Evolutionary conservation across 345 rosid genomes (phyloP).

Genomic region (Eucalyptus sp.): DNA sequence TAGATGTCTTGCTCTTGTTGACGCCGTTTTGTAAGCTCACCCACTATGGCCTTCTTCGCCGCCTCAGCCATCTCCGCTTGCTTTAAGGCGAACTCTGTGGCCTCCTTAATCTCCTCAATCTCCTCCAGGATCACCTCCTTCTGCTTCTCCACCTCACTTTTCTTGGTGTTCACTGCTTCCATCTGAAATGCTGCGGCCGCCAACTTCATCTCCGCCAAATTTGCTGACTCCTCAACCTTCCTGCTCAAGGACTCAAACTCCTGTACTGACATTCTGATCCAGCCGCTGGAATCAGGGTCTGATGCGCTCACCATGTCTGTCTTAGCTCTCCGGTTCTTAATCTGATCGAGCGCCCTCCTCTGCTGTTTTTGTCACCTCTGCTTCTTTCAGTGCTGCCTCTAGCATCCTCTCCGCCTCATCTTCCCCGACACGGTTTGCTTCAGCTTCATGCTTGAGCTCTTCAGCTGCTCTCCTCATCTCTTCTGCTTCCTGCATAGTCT

Average conservation of each 20-base stretch:
- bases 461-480: conserved; percentile 19
- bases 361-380: conserved; percentile 41
- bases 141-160: no score
- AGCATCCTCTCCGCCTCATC: conserved; percentile 37
- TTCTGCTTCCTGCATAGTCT: conserved; percentile 39
- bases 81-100: conserved; percentile 59
- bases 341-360: conserved; percentile 38
- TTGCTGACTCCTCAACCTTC: no score
- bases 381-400: conserved; percentile 22
- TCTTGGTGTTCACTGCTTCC: no score
- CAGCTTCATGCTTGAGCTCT: conserved; percentile 36
- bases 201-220: no score
- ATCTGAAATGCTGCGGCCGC: no score
- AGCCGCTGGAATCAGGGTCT: no score
- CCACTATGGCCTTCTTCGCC: conserved; percentile 49
- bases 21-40: conserved; percentile 52
- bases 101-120: conserved; percentile 52
- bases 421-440: conserved; percentile 11
- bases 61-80: conserved; percentile 62
- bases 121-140: conserved; percentile 11
- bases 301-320: no score
- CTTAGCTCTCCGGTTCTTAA: conserved; percentile 1
- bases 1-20: conserved; percentile 18
- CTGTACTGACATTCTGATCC: no score
- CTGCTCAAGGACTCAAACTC: no score